Base-by-base conservation (phyloP, 345 rosid species). In the Anacardium occidentale region DNA sequence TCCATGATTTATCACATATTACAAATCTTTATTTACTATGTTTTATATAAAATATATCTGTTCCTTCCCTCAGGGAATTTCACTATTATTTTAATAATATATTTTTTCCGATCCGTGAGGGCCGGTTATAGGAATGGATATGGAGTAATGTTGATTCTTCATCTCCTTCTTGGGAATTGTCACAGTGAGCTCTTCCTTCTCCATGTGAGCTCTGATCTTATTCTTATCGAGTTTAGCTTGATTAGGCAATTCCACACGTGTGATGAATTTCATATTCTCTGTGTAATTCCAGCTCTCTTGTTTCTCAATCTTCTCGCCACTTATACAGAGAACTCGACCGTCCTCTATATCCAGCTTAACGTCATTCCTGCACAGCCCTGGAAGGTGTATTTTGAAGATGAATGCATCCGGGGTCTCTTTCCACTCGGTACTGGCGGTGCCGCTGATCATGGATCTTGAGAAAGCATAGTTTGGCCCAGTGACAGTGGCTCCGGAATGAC, bases 341-440 rank as follows among this genome's bases (percentile, higher is more conserved):
- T 75, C 82, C 69, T 78, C 82, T 17, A 82, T 2, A 24, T 77
- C 85, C 68, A 84, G 69, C 68, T 69, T 81, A 79, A 86, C 79
- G 21, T 86, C 83, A 9, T 82, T 70, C 70, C 26, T 81, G 47
- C 26, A 64, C 52, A 80, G 18, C 37, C 84, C 86, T 0, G 77
- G 80, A 14, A 83, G 78, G 3, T 80, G 71, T 2, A 66, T 72
- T 69, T 56, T 79, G 54, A 76, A 29, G 10, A 79, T 58, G 15
- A 79, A 79, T n/a, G 78, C 77, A 0, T 79, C 79, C 10, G 79
- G 68, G 24, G 83, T 84, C 65, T 86, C 84, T 53, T 73, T 75
- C 83, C 78, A 71, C 17, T 83, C 79, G 15, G 78, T 52, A 72
- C 13, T 71, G 7, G 63, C 15, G 42, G 42, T 37, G 42, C 42